Percentiles rank a stretch among this genome's conserved stretches.
Evolutionary conservation across 257 asterid species (phyloP).

Genomic region (Thymus quinquecostatus): DNA sequence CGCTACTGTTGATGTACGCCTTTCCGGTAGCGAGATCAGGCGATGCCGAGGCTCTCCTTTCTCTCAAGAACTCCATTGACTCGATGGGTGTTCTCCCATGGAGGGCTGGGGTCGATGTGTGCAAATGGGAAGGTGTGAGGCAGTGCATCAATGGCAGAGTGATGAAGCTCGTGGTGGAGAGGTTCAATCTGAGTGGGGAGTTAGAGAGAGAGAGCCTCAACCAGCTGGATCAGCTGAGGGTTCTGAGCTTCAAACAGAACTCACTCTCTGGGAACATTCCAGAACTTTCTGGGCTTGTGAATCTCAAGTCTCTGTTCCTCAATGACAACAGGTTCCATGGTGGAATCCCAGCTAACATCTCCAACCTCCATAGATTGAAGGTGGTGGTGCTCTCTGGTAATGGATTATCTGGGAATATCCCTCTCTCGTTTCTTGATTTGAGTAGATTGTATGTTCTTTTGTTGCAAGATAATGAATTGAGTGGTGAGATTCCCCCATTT

Average conservation of each 20-base stretch:
- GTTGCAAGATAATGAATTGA: slow-evolving; percentile 70
- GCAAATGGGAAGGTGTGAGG: slow-evolving; percentile 80
- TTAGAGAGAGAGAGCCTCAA: slow-evolving; percentile 62
- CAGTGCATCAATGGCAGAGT: slow-evolving; percentile 79
- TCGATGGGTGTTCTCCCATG: slow-evolving; percentile 63
- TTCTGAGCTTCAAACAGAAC: slow-evolving; percentile 77
- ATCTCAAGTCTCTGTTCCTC: slow-evolving; percentile 80
- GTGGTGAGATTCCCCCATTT: slow-evolving; percentile 71
- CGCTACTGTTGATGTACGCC: slow-evolving; percentile 30
- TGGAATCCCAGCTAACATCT: slow-evolving; percentile 51
- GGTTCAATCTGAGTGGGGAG: slow-evolving; percentile 60
- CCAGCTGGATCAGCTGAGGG: slow-evolving; percentile 83
- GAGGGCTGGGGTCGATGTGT: slow-evolving; percentile 49
- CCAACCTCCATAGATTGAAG: slow-evolving; percentile 68
- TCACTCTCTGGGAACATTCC: slow-evolving; percentile 82
- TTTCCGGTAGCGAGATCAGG: slow-evolving; percentile 52
- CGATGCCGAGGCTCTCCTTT: slow-evolving; percentile 76
- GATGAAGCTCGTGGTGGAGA: slow-evolving; percentile 78
- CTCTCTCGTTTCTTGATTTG: slow-evolving; percentile 45
- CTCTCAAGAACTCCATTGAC: slow-evolving; percentile 60
- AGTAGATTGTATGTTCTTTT: slow-evolving; percentile 62
- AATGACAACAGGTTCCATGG: slow-evolving; percentile 70
- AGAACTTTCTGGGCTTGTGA: slow-evolving; percentile 54
- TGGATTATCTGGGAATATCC: slow-evolving; percentile 64
- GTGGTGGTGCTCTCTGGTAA: slow-evolving; percentile 65